Percentiles rank a stretch among this genome's conserved stretches.
These are phyloP conservation scores for Brettanomyces anomalus DNA, from an alignment of 805 yeast species.

Conservation along the genomic window DNA sequence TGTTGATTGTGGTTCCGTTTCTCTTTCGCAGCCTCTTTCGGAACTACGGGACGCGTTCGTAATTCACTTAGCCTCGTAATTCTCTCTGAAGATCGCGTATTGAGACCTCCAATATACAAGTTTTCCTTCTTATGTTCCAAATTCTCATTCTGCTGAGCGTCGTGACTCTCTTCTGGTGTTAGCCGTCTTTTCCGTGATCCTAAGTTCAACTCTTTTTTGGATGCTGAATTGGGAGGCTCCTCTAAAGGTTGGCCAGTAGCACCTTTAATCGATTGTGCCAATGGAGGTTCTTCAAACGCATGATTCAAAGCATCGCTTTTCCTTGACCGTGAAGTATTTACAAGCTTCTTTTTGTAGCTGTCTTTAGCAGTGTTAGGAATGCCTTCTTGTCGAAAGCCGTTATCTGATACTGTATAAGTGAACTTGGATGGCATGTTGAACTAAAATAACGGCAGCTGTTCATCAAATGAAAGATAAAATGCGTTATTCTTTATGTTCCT, in stretches of 20 bases:
- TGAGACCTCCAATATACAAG: slow-evolving; percentile 17
- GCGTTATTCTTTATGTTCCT: too few relatives aligned
- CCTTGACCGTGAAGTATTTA: too few relatives aligned
- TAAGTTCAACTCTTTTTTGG: slow-evolving; percentile 39
- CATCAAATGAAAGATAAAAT: too few relatives aligned
- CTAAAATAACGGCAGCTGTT: too few relatives aligned
- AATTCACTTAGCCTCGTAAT: slow-evolving; percentile 25
- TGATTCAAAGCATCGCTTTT: neutral
- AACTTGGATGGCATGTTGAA: too few relatives aligned
- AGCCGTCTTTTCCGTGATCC: slow-evolving; percentile 5
- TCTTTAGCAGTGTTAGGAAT: too few relatives aligned
- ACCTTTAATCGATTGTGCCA: slow-evolving; percentile 40
- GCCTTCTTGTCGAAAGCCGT: too few relatives aligned
- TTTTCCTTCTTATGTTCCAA: slow-evolving; percentile 7
- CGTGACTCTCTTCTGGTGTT: slow-evolving; percentile 9
- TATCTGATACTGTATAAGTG: too few relatives aligned
- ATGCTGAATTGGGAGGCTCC: slow-evolving; percentile 53
- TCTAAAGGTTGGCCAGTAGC: slow-evolving; percentile 71
- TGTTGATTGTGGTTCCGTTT: too few relatives aligned
- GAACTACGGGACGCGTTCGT: slow-evolving; percentile 4
- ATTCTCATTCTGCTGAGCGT: slow-evolving; percentile 8
- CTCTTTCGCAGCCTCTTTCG: neutral
- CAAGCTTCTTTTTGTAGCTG: too few relatives aligned
- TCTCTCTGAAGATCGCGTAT: slow-evolving; percentile 26
- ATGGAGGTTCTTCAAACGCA: slow-evolving; percentile 48